Base-by-base conservation (phyloP, 352 stramenopile genomes). In the Globisporangium ultimum region DNA sequence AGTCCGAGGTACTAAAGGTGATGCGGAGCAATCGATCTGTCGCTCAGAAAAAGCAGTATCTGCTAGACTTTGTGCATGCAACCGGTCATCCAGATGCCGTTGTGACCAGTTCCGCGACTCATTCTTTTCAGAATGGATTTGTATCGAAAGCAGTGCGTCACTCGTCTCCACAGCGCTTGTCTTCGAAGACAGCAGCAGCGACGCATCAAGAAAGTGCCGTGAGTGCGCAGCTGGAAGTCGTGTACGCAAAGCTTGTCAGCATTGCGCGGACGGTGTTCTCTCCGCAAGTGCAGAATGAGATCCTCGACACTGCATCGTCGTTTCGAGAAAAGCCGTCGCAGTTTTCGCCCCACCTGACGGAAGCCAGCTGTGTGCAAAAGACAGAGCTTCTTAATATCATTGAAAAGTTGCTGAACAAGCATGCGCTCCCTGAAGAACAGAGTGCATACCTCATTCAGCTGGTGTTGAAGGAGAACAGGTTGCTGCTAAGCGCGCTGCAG, bases 241-340 rank as follows among this genome's bases (percentile, higher is more conserved):
- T 90, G 58, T 68, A 66, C 59, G 78, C 76, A 50, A 87, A 82
- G 61, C 64, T 88, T 18, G 66, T 74, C 20, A 59, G 68, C 18
- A 82, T 91, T 49, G 81, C 72, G 14, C 63, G 64, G n/a, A 76
- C 55, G 50, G 74, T 84, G 7, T 86, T 80, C 45, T 84, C 74
- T 18, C 72, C 74, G 8, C 69, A 85, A 50, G 72, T 82, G 45
- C 81, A 88, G 67, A 70, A 56, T 43, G 70, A 82, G 43, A 51
- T 91, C 14, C 61, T 78, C 55, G 61, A 47, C 28, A 53, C 80
- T 6, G 80, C 76, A 1, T 67, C 64, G 13, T 3, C 59, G 9
- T 78, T 70, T 20, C 64, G 71, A n/a, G 42, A 59, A 2, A 56
- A 46, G 9, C 64, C 63, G 32, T 49, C 15, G 5, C n/a, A 21